Evolutionary conservation across 176 grass and related monocot species (phyloP).

Genomic region (Rhipidocladum racemiflorum): DNA sequence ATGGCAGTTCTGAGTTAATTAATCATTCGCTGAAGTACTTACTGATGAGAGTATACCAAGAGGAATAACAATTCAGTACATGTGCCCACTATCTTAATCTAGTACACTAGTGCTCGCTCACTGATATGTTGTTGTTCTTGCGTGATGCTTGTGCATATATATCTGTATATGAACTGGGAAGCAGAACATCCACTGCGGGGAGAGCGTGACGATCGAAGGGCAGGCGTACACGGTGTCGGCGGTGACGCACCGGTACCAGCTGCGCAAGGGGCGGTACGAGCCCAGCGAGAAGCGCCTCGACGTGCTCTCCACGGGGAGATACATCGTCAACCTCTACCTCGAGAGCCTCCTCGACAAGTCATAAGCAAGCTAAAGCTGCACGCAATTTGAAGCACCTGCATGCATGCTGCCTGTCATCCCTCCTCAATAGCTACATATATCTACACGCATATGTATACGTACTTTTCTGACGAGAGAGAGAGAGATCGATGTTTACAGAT

Average conservation of each 20-base stretch:
- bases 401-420: not conserved
- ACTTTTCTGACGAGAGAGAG: not conserved
- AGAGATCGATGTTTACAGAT: not conserved
- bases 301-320: conserved; percentile 83
- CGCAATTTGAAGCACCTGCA: too few species aligned
- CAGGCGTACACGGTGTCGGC: conserved; percentile 82
- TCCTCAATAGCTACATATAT: not conserved
- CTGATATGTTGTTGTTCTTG: not conserved
- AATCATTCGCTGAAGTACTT: not conserved
- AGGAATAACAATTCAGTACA: not conserved
- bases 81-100: too few species aligned
- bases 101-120: not conserved
- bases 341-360: conserved; percentile 78
- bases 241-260: conserved; percentile 85
- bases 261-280: conserved; percentile 86
- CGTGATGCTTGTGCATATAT: not conserved
- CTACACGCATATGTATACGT: not conserved
- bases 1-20: not conserved
- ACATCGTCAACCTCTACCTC: conserved; percentile 89
- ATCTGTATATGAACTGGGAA: not conserved
- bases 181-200: conserved; percentile 96
- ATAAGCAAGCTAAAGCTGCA: not conserved
- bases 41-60: not conserved
- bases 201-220: conserved; percentile 86
- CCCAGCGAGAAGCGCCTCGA: conserved; percentile 94